Conservation (phyloP, 495 filamentous ascomycete species). For the Saxispiralis lemnorum region DNA sequence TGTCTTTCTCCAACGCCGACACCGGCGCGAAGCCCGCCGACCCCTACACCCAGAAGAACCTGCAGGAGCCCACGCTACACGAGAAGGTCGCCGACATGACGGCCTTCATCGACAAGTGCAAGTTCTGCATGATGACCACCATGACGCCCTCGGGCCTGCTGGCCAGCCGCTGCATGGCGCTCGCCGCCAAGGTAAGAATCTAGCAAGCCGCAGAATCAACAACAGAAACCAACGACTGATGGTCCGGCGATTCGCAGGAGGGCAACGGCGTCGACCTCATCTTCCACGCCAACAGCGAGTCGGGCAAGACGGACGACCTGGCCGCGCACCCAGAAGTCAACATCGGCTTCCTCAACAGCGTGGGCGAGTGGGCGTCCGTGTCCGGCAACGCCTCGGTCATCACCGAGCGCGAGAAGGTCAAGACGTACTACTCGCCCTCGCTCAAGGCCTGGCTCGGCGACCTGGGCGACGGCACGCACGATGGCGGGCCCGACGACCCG, state of each 20-base stretch:
- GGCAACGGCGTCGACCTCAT: conserved; percentile 65
- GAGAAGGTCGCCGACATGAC: conserved; percentile 65
- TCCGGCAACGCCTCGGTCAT: conserved; percentile 52
- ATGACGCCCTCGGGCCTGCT: conserved; percentile 38
- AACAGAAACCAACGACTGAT: conserved; percentile 4
- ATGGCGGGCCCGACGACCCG: conserved; percentile 66
- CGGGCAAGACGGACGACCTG: conserved; percentile 78
- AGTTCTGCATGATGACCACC: conserved; percentile 68
- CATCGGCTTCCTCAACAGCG: conserved; percentile 64
- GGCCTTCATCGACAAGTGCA: conserved; percentile 47
- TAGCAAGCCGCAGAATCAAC: background rate
- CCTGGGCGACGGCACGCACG: conserved; percentile 71
- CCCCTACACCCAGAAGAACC: conserved; percentile 65
- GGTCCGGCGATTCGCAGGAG: conserved; percentile 35
- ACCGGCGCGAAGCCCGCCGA: conserved; percentile 45
- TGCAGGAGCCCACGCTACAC: conserved; percentile 41
- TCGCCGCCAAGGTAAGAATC: conserved; percentile 55
- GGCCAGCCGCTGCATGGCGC: conserved; percentile 72
- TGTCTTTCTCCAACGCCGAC: conserved; percentile 41
- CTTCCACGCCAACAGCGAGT: conserved; percentile 89
- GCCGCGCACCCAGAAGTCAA: conserved; percentile 59
- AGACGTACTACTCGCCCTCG: conserved; percentile 57
- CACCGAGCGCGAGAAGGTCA: conserved; percentile 46
- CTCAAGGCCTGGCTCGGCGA: conserved; percentile 86
- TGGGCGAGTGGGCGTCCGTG: conserved; percentile 66